Evolutionary conservation across 2,329 filamentous ascomycete genomes (phyloP).

Genomic region (Alternaria atra): DNA sequence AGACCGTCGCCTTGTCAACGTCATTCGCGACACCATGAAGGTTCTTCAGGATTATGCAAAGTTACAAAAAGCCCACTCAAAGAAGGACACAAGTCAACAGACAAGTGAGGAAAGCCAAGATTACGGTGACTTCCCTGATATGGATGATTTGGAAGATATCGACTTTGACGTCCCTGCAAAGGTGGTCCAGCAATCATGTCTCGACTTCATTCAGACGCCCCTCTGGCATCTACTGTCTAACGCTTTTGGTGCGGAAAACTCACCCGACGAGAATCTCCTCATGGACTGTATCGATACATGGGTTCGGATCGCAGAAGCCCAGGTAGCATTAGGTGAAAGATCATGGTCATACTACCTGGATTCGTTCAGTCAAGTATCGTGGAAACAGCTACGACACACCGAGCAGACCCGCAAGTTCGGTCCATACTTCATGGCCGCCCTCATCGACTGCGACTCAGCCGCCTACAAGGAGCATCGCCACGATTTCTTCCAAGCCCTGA

Average conservation of each 20-base stretch:
- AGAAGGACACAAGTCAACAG: slow-evolving; percentile 43
- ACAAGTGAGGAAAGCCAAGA: slow-evolving; percentile 70
- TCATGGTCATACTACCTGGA: slow-evolving; percentile 67
- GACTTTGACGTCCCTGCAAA: slow-evolving; percentile 20
- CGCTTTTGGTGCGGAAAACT: slow-evolving; percentile 66
- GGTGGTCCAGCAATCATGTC: slow-evolving; percentile 19
- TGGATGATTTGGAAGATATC: slow-evolving; percentile 57
- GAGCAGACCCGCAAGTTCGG: slow-evolving; percentile 57
- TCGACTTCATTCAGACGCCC: slow-evolving; percentile 58
- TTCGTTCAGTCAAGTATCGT: slow-evolving; percentile 62
- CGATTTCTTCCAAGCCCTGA: slow-evolving; percentile 63
- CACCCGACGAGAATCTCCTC: slow-evolving; percentile 63
- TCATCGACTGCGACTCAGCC: slow-evolving; percentile 52
- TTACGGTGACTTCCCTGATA: slow-evolving; percentile 66
- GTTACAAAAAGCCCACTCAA: slow-evolving; percentile 18
- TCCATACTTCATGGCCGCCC: slow-evolving; percentile 55
- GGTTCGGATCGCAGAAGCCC: slow-evolving; percentile 58
- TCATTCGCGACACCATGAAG: slow-evolving; percentile 61
- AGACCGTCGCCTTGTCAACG: slow-evolving; percentile 53
- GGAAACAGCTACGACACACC: slow-evolving; percentile 58
- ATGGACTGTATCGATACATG: slow-evolving; percentile 64
- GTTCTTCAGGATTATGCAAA: slow-evolving; percentile 56
- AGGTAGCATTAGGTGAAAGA: slow-evolving; percentile 56
- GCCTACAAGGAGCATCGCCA: slow-evolving; percentile 57
- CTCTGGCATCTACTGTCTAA: slow-evolving; percentile 67